These are phyloP conservation scores for Avena sativa DNA, from an alignment of 176 grass and related monocot species.

Conservation along the genomic window DNA sequence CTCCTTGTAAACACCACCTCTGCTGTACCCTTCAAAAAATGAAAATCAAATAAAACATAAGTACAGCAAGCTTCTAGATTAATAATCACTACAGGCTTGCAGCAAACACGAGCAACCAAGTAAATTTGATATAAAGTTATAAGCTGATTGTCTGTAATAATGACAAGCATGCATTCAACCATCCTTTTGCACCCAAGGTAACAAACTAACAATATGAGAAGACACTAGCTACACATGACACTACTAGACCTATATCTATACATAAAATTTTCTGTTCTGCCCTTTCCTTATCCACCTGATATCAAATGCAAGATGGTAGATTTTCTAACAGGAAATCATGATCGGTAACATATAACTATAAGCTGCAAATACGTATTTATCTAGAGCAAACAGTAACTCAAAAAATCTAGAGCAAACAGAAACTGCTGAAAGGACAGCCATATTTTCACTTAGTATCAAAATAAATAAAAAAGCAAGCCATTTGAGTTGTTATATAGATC, in stretches of 20 bases:
- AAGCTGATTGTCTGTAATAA: neutral
- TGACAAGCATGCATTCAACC: neutral
- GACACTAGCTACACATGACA: neutral
- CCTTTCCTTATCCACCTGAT: neutral
- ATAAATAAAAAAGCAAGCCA: slow-evolving; percentile 1
- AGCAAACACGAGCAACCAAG: neutral
- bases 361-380: neutral
- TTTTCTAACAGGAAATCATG: slow-evolving; percentile 21
- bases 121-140: neutral
- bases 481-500: neutral
- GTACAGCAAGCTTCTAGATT: slow-evolving; percentile 11
- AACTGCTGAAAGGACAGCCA: neutral
- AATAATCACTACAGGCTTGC: neutral
- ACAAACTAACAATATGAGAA: neutral
- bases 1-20: slow-evolving; percentile 86
- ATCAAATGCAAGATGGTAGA: slow-evolving; percentile 14
- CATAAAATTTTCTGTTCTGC: neutral
- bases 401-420: neutral
- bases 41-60: slow-evolving; percentile 27
- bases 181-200: neutral
- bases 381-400: slow-evolving; percentile 1
- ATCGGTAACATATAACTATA: slow-evolving; percentile 17
- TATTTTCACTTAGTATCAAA: neutral
- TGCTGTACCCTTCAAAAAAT: slow-evolving; percentile 72
- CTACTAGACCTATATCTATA: neutral